Evolutionary conservation across 2,329 filamentous ascomycete species (phyloP).

Genomic region (Penicillium sp.): DNA sequence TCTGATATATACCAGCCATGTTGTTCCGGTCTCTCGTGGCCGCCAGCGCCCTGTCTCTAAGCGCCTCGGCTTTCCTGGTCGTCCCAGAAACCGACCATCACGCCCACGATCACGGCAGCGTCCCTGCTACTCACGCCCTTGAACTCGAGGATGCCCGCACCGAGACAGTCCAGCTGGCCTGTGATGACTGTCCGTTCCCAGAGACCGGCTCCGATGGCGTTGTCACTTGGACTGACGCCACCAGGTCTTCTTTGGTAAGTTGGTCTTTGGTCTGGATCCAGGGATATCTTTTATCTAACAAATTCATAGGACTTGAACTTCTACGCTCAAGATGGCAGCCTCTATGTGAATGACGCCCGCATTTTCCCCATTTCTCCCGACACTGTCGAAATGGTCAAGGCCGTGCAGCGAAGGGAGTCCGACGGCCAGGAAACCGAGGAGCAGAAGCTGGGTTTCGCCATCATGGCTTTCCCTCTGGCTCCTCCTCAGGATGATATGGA

Average conservation of each 20-base stretch:
- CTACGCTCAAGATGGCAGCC: constrained; percentile 28
- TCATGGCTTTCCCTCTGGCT: constrained; percentile 35
- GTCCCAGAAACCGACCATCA: constrained; percentile 28
- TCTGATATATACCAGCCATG: constrained; percentile 20
- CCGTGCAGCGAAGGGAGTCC: constrained; percentile 30
- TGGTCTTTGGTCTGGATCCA: neutral
- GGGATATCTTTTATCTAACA: neutral
- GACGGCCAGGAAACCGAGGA: constrained; percentile 36
- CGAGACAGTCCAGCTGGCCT: constrained; percentile 29
- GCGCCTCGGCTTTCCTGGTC: constrained; percentile 36
- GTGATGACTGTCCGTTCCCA: constrained; percentile 38
- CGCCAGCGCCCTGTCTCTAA: constrained; percentile 31
- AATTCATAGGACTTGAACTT: constrained; percentile 32
- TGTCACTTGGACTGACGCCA: constrained; percentile 32
- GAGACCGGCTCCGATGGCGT: constrained; percentile 25
- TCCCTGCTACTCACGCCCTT: constrained; percentile 22
- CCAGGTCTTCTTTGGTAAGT: constrained; percentile 35
- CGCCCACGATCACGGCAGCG: constrained; percentile 13
- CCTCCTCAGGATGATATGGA: constrained; percentile 28
- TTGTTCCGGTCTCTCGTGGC: constrained; percentile 33
- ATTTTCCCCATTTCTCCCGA: constrained; percentile 36
- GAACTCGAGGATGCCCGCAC: constrained; percentile 24
- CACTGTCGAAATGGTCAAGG: constrained; percentile 22
- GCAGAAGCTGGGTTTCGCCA: constrained; percentile 40
- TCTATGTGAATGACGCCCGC: constrained; percentile 36